phyloP scores from a whole-genome alignment of 805 yeast species.

The Lipomyces orientalis region DNA sequence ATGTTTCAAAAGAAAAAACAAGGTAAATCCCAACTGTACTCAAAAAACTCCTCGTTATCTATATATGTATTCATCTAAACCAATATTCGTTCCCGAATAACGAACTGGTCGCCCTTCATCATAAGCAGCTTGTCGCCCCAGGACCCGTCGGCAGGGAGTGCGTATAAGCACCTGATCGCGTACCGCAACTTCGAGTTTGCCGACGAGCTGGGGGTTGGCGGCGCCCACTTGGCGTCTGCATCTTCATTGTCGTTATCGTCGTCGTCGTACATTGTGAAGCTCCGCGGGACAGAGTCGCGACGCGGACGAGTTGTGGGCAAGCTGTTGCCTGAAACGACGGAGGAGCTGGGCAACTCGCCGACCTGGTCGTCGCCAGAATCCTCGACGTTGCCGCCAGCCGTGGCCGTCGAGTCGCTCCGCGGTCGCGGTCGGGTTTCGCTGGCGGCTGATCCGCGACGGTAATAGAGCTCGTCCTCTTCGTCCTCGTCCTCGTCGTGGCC shows the following conservation, averaged over 20 bases:
- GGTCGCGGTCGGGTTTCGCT: constrained; percentile 5
- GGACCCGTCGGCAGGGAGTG: constrained; percentile 34
- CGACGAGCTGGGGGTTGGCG: constrained; percentile 21
- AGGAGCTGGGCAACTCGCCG: background rate
- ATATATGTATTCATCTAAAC: background rate
- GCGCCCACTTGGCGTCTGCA: constrained; percentile 32
- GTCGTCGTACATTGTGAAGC: constrained; percentile 14
- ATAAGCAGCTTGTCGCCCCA: constrained; percentile 37
- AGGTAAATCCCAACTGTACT: background rate
- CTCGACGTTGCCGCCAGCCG: background rate
- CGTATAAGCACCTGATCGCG: constrained; percentile 33
- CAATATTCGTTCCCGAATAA: constrained; percentile 33
- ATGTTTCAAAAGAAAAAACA: background rate
- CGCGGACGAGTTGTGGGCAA: constrained; percentile 11
- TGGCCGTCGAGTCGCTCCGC: constrained; percentile 10
- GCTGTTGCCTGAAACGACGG: background rate
- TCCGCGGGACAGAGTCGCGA: constrained; percentile 16
- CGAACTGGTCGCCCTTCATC: constrained; percentile 29
- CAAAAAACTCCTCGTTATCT: constrained; percentile 3
- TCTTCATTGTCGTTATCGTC: constrained; percentile 2
- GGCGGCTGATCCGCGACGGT: constrained; percentile 20
- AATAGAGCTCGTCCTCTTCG: constrained; percentile 29
- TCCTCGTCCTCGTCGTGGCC: constrained; percentile 16
- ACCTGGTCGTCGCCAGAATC: background rate
- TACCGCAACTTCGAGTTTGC: constrained; percentile 29